Evolutionary conservation across 2,329 filamentous ascomycete species (phyloP), one percentile per base, ranked within the genome.

Genomic region (Alternaria sp.): DNA sequence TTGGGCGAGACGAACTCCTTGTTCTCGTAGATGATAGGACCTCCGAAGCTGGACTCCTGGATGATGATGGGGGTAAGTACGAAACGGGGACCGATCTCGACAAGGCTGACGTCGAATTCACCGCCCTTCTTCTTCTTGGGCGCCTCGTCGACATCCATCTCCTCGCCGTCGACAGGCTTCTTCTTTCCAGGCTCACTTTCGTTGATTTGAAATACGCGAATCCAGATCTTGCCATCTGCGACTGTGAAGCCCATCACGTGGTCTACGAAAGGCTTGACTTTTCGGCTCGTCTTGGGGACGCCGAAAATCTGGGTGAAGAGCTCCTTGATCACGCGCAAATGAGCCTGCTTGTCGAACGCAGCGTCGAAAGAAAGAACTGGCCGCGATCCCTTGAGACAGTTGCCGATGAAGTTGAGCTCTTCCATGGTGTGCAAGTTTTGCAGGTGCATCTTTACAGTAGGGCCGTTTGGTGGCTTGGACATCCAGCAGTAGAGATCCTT

Each of bases 21-120:
- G 84, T 98, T 98, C 84, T 98, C 93, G 82, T 97, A 99, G 75
- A 99, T 96, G 67, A 98, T 93, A 3, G 95, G 94, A 0, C 95
- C 95, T 55, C 94, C 94, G 71, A 99, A 98, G 63, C 92, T 94
- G 44, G 93, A 93, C 78, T 99, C 95, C 71, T 97, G 89, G 68
- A 98, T 97, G 59, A 98, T 89, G 67, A 97, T 97, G 1, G 95
- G 94, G 27, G 93, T 97, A 52, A 97, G 84, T 30, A 97, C 93
- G 70, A 97, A 94, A 46, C 95, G 87, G 0, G 95, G 95, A 0
- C 95, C 95, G 64, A 99, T 97, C 81, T 99, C 95, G 2, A 97
- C 88, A 25, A 99, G 85, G 61, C 86, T 91, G 64, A 98, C 84
- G 67, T 96, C 91, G 6, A 91, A 92, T 62, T 92, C 89, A 11